A percentile compares a stretch with the other conserved stretches of the same genome.
Evolutionary conservation across 352 stramenopile species (phyloP).

Genomic region (Phytophthora rubi): DNA sequence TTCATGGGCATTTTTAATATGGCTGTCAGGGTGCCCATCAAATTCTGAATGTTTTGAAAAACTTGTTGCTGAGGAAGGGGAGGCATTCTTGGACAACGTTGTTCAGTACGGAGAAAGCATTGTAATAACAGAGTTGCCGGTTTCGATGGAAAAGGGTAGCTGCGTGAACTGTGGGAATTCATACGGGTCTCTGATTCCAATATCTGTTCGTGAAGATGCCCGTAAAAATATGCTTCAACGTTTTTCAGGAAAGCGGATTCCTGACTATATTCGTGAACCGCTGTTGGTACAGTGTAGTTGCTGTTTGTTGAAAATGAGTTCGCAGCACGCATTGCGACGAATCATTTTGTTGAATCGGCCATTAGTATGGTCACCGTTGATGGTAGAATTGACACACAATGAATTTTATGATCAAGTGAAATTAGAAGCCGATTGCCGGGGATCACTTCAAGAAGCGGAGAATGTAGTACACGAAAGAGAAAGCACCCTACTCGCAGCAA

Average conservation of each 20-base stretch:
- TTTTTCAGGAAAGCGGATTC: neutral
- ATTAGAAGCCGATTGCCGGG: too few species aligned
- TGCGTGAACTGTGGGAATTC: neutral
- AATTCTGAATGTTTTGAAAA: neutral
- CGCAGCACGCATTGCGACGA: neutral
- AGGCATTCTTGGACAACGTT: neutral
- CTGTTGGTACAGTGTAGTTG: neutral
- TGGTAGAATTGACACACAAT: too few species aligned
- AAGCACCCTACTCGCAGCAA: too few species aligned
- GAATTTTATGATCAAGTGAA: too few species aligned
- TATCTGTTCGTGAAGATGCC: too few species aligned
- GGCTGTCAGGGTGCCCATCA: neutral
- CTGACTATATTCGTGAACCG: neutral
- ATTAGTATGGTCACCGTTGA: too few species aligned
- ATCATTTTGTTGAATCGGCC: neutral
- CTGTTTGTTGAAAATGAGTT: neutral
- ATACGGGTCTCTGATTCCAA: neutral
- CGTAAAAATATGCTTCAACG: neutral
- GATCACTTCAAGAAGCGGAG: too few species aligned
- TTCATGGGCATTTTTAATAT: neutral
- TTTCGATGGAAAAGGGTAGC: neutral
- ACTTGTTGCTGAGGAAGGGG: neutral
- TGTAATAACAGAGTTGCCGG: neutral
- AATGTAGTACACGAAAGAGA: too few species aligned
- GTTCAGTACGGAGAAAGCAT: neutral